Evolutionary conservation across 768 basidiomycete genomes (phyloP).

Genomic region (Hemileccinum impolitum): DNA sequence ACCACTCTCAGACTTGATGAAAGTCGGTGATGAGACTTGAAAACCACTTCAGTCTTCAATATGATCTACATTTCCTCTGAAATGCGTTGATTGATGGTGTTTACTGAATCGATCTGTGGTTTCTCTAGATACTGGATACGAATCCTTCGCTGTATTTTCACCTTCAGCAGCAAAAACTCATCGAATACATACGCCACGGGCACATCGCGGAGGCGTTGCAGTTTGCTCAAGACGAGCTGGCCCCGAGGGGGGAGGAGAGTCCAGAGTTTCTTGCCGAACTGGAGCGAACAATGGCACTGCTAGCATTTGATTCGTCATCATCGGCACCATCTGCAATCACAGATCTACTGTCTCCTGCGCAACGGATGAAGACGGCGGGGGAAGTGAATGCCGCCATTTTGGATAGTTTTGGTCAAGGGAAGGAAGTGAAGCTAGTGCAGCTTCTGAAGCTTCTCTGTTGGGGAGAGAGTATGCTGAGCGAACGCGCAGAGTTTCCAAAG

Average conservation of each 20-base stretch:
- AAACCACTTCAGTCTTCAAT: slow-evolving; percentile 96
- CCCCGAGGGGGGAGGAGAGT: slow-evolving; percentile 91
- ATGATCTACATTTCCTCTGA: slow-evolving; percentile 50
- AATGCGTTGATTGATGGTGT: neutral
- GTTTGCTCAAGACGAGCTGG: slow-evolving; percentile 93
- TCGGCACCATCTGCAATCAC: slow-evolving; percentile 57
- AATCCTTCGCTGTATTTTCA: slow-evolving; percentile 94
- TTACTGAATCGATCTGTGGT: slow-evolving; percentile 21
- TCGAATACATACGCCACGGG: slow-evolving; percentile 88
- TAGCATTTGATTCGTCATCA: slow-evolving; percentile 73
- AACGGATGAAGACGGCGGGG: slow-evolving; percentile 91
- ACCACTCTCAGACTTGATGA: slow-evolving; percentile 86
- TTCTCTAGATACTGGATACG: slow-evolving; percentile 85
- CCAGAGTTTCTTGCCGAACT: slow-evolving; percentile 90
- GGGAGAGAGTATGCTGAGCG: slow-evolving; percentile 79
- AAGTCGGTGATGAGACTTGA: slow-evolving; percentile 81
- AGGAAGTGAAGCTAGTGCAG: slow-evolving; percentile 84
- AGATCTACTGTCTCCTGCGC: slow-evolving; percentile 78
- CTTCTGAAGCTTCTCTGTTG: slow-evolving; percentile 82
- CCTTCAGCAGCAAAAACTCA: slow-evolving; percentile 92
- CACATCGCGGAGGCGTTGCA: slow-evolving; percentile 74
- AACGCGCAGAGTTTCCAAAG: slow-evolving; percentile 78
- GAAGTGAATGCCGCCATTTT: slow-evolving; percentile 96
- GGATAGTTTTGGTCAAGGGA: slow-evolving; percentile 87
- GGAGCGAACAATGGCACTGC: slow-evolving; percentile 91